Evolutionary conservation across 2,329 filamentous ascomycete genomes (phyloP), one percentile per base, ranked within the genome.

Genomic region (Aspergillus chevalieri): DNA sequence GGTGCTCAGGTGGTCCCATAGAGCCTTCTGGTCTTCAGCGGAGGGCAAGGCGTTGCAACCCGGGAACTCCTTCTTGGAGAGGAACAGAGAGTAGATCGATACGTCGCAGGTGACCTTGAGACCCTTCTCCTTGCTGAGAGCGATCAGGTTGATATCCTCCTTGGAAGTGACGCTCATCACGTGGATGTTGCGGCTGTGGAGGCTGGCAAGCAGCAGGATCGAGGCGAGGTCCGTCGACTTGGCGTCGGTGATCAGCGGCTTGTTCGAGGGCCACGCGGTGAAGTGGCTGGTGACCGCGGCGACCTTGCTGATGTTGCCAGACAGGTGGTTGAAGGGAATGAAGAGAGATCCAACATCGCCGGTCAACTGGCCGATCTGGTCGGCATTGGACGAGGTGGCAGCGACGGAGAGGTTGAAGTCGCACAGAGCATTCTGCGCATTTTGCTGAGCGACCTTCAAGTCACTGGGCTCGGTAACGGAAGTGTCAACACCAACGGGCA

Each of bases 221-320:
- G 87, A 90, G n/a, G 87, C 87, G 51, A 91, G 78, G 62, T 91
- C 87, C 1, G 85, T 89, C 49, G 84, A 82, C 74, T 88, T 89
- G 46, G 87, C 87, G 69, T 91, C 87, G 0, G 87, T 91, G 61
- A 91, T 76, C 60, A 91, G 87, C 45, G 87, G 86, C 74, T 91
- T 91, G 74, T 82, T 84, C 3, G 77, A 74, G 33, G 87, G 87
- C 87, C 87, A 91, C 21, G 83, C 78, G 52, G 84, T 84, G 62
- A 91, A 91, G 73, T 91, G 87, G 52, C 84, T 81, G 47, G 85
- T 88, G 53, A 90, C 85, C 8, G 86, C 83, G 17, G 87, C 85
- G 43, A 90, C 87, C 74, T 89, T 89, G 78, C 83, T 89, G 67
- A 91, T 89, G 68, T 90, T 91, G 59, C 86, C 86, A 52, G 85